Conservation (phyloP, 2,329 filamentous ascomycete species). For the Cryphonectria nitschkei region DNA sequence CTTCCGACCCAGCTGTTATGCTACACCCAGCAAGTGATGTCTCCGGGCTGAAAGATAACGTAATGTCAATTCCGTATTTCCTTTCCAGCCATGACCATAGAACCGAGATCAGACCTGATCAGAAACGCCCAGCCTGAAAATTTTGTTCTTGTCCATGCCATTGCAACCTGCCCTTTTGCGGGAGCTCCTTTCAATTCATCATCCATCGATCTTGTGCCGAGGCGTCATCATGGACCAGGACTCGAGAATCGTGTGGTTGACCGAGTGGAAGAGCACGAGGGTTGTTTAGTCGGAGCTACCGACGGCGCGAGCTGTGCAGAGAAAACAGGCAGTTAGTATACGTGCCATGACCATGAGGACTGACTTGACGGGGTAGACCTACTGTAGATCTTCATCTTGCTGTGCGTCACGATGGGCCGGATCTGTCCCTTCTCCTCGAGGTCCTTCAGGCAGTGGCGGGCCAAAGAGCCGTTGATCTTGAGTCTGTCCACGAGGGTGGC, state of each 20-base stretch:
- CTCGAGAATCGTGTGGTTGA: conserved; percentile 32
- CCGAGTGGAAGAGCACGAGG: conserved; percentile 18
- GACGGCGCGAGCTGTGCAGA: conserved; percentile 62
- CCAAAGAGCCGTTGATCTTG: conserved; percentile 99
- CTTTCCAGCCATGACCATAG: conserved; percentile 37
- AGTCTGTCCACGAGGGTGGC: conserved; percentile 98
- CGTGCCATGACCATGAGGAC: background rate
- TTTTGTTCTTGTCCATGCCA: conserved; percentile 21
- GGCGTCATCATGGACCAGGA: conserved; percentile 26
- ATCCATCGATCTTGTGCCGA: conserved; percentile 24
- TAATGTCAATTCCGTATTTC: conserved; percentile 33
- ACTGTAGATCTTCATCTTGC: conserved; percentile 98
- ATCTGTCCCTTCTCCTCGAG: conserved; percentile 98
- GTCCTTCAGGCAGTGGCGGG: conserved; percentile 84
- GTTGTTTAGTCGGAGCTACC: conserved; percentile 51
- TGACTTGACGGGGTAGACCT: conserved; percentile 40
- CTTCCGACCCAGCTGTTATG: conserved; percentile 40
- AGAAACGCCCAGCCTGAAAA: conserved; percentile 33
- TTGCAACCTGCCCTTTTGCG: conserved; percentile 23
- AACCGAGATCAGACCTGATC: conserved; percentile 22
- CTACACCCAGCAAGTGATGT: conserved; percentile 37
- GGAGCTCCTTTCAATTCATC: conserved; percentile 25
- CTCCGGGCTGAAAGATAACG: conserved; percentile 23
- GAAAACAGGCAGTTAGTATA: conserved; percentile 36
- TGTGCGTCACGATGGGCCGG: conserved; percentile 96